Percentiles rank a stretch among this genome's conserved stretches.
These are phyloP conservation scores for Akanthomyces uredinophilus DNA, from an alignment of 2,329 filamentous ascomycete species.

Conservation along the genomic window DNA sequence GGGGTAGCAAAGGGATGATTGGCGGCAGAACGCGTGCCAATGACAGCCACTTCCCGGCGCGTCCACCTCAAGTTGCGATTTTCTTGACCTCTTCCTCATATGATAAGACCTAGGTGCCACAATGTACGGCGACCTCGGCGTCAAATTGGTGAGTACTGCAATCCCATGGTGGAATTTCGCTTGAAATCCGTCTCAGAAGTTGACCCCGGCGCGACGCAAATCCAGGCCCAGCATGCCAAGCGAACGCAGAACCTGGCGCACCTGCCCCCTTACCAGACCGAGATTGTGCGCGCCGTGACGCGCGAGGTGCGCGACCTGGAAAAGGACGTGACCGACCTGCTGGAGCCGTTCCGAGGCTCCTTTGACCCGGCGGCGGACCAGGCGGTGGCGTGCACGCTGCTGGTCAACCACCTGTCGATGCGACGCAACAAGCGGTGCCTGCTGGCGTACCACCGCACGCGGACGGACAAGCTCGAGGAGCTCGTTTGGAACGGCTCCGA, in stretches of 20 bases:
- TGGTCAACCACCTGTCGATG: slow-evolving; percentile 94
- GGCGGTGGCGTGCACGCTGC: slow-evolving; percentile 77
- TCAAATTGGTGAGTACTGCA: slow-evolving; percentile 63
- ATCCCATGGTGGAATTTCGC: not conserved
- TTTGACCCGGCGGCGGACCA: slow-evolving; percentile 83
- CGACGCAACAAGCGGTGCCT: slow-evolving; percentile 93
- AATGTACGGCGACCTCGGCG: slow-evolving; percentile 86
- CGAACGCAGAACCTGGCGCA: slow-evolving; percentile 80
- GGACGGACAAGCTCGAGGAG: slow-evolving; percentile 87
- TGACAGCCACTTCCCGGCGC: not conserved
- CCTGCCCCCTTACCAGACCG: slow-evolving; percentile 87
- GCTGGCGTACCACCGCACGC: slow-evolving; percentile 85
- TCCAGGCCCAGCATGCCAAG: slow-evolving; percentile 89
- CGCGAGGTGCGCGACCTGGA: slow-evolving; percentile 92
- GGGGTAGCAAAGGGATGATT: slow-evolving; percentile 18
- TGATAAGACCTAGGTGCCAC: not conserved
- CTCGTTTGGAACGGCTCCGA: slow-evolving; percentile 90
- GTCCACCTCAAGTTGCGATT: not conserved
- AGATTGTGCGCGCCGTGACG: slow-evolving; percentile 79
- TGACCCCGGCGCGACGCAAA: not conserved
- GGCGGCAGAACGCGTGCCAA: slow-evolving; percentile 16
- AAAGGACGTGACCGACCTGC: slow-evolving; percentile 71
- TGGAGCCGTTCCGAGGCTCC: slow-evolving; percentile 75
- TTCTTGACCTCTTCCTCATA: not conserved
- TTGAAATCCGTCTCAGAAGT: slow-evolving; percentile 17